Base-by-base conservation (phyloP, 106 monocot species). In the Dendrobium huoshanense region DNA sequence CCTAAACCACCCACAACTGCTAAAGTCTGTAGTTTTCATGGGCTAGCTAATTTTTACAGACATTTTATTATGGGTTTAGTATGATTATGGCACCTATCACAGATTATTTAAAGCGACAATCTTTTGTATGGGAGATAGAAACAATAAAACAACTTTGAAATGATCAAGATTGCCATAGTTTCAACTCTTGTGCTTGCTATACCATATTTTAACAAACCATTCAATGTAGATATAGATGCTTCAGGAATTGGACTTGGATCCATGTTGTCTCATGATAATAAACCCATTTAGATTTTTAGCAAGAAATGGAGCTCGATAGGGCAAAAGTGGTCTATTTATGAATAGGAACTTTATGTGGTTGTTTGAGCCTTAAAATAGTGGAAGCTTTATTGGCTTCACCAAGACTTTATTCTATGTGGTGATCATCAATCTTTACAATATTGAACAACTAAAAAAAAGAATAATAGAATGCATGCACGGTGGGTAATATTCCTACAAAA, bases 31-130 rank as follows among this genome's bases (percentile, higher is more conserved):
- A 88, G 88, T 17, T 85, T 88, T 41, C 59, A 72, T 76, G 81
- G 88, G 31, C 2, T 5, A 77, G 76, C 82, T 0, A 42, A 79
- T 9, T 88, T 88, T 24, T 88, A 88, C 18, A 20, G 55, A n/a
- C 16, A 47, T 0, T 84, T 85, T 19, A 41, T 80, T n/a, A 65
- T 2, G 33, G 75, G 29, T 84, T 87, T 19, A 82, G 81, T 19
- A 73, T 48, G 2, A 27, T 79, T 3, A 49, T 73, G 4, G 29
- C 87, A 5, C 81, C 75, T 2, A 41, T 84, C 4, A 79, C 19
- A 17, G 70, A 76, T 8, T 87, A 54, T 18, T 13, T 82, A 18
- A 51, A 64, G 33, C 48, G 72, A 18, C 10, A 17, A 1, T 45
- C 11, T 5, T 61, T 82, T 4, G 2, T 2, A 5, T 79, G 55